Conservation (phyloP, 768 basidiomycete genomes). For the Tulasnella calospora region DNA sequence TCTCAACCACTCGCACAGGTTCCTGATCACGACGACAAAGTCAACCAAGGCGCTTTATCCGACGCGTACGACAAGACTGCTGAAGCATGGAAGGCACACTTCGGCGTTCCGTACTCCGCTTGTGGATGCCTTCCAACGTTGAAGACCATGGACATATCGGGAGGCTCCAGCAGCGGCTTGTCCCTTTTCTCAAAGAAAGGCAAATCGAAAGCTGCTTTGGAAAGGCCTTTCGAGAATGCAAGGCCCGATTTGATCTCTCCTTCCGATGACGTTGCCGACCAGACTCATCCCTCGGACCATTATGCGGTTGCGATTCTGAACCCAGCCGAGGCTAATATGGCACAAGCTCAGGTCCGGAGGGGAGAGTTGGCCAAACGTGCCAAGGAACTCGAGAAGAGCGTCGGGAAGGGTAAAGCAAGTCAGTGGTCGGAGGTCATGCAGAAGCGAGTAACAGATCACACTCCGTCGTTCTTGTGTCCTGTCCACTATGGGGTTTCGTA, state of each 20-base stretch:
- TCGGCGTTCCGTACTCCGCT: constrained; percentile 49
- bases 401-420: background rate
- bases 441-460: background rate
- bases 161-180: background rate
- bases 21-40: constrained; percentile 28
- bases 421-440: constrained; percentile 4
- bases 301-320: constrained; percentile 14
- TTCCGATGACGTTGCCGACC: constrained; percentile 26
- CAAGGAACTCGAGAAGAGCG: constrained; percentile 4
- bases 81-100: constrained; percentile 31
- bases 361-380: background rate
- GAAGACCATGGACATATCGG: background rate
- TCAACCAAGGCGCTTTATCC: constrained; percentile 19
- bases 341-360: constrained; percentile 5
- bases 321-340: background rate
- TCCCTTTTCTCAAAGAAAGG: constrained; percentile 23
- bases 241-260: constrained; percentile 29
- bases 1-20: background rate
- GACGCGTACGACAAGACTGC: constrained; percentile 18
- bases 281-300: constrained; percentile 30
- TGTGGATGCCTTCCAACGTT: constrained; percentile 53
- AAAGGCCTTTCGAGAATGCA: constrained; percentile 20
- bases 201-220: constrained; percentile 4
- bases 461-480: constrained; percentile 4
- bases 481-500: background rate